Conservation (phyloP, 1,284 basidiomycete genomes). For the Leccinum angustisporum region DNA sequence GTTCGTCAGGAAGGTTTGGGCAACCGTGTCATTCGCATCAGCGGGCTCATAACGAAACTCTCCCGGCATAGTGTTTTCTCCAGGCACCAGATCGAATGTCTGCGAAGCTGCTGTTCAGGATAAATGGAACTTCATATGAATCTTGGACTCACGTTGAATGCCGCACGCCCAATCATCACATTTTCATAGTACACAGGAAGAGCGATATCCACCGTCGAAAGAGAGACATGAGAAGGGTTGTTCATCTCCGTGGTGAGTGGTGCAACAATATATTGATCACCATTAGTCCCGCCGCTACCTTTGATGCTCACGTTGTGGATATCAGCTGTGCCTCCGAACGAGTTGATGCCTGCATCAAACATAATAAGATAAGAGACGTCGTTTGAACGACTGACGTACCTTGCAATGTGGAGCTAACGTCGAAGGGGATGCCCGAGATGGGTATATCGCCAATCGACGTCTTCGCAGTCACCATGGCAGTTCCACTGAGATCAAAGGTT, state of each 20-base stretch:
- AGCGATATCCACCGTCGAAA: constrained; percentile 57
- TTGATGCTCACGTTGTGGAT: constrained; percentile 56
- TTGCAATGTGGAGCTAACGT: constrained; percentile 54
- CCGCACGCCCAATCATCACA: constrained; percentile 54
- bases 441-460: constrained; percentile 70
- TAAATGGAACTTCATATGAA: constrained; percentile 1
- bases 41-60: constrained; percentile 71
- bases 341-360: constrained; percentile 44
- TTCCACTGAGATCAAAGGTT: constrained; percentile 54
- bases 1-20: constrained; percentile 52
- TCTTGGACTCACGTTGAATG: constrained; percentile 49
- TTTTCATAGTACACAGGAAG: constrained; percentile 62
- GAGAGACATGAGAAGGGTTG: constrained; percentile 70
- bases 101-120: constrained; percentile 23
- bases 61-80: constrained; percentile 51
- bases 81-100: constrained; percentile 60
- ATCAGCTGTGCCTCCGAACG: constrained; percentile 50
- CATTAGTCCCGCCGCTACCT: constrained; percentile 60
- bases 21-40: constrained; percentile 63
- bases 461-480: constrained; percentile 59
- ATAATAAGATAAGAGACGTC: background rate
- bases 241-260: constrained; percentile 55
- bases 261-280: constrained; percentile 52
- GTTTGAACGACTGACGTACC: constrained; percentile 35
- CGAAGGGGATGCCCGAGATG: constrained; percentile 64